Base-by-base conservation (phyloP, 768 basidiomycete genomes). In the Lentinula aciculospora region DNA sequence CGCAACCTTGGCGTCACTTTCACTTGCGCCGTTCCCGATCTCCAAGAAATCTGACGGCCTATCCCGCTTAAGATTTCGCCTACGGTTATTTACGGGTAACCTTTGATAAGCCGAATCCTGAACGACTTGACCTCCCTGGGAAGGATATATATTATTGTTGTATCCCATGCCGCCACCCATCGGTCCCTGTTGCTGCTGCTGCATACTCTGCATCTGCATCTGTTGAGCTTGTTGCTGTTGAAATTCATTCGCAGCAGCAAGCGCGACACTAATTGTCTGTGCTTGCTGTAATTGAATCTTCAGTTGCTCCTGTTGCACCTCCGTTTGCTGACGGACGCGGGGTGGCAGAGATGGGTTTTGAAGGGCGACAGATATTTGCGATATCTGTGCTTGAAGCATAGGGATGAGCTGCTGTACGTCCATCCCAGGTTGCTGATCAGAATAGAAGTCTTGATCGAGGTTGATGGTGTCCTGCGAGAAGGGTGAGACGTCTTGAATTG, bases 51-150 rank as follows among this genome's bases (percentile, higher is more conserved):
- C 92, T 3, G 88, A 86, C 1, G 91, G 91, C 46, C 91, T 76
- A 29, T 93, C 92, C 8, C 91, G 80, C 71, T 94, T 92, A 62
- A 89, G 65, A 63, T 84, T 84, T 66, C 88, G 75, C 54, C 91
- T 80, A 58, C 91, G 79, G 64, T 89, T 91, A 65, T 92, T 93
- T 55, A 94, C 72, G 29, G 91, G 91, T 49, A 92, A 66, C 34
- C 92, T 79, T 68, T 94, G 92, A 68, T 94, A 93, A n/a, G 91
- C 88, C 5, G 90, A 92, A 61, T 93, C 91, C 65, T 85, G 83
- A 5, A 79, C 77, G 51, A 80, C 79, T 29, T 81, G 78, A 67
- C 89, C 36, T 36, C 51, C 51, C 36, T 53, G 51, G 21, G 36
- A 17, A 53, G 51, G 51, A 53, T 53, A 53, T 36, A 53, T 53